Evolutionary conservation across 495 filamentous ascomycete genomes (phyloP).

Genomic region (Penicillium steckii): DNA sequence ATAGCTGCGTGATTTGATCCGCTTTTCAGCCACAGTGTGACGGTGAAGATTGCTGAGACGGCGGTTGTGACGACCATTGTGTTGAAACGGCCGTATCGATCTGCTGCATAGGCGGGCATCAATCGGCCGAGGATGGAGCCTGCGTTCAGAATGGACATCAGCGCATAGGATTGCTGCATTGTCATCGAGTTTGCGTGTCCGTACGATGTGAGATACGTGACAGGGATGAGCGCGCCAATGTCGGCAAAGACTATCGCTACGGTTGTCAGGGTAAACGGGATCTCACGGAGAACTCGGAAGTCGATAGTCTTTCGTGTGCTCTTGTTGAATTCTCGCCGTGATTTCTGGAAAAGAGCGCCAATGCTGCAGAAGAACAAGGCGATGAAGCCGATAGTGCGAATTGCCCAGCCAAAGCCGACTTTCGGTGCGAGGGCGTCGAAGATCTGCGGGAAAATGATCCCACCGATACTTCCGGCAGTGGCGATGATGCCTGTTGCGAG

Average conservation of each 20-base stretch:
- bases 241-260: too few relatives aligned
- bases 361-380: too few relatives aligned
- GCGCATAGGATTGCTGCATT: too few relatives aligned
- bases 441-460: slow-evolving; percentile 70
- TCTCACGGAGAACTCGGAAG: too few relatives aligned
- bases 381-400: slow-evolving; percentile 55
- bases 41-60: slow-evolving; percentile 17
- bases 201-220: too few relatives aligned
- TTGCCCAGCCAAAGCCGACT: slow-evolving; percentile 71
- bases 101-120: slow-evolving; percentile 31
- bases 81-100: slow-evolving; percentile 33
- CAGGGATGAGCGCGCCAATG: too few relatives aligned
- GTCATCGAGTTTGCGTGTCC: too few relatives aligned
- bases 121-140: slow-evolving; percentile 40
- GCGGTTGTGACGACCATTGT: slow-evolving; percentile 22
- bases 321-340: too few relatives aligned
- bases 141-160: slow-evolving; percentile 33
- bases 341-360: too few relatives aligned
- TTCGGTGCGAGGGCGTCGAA: slow-evolving; percentile 57
- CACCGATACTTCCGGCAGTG: slow-evolving; percentile 64
- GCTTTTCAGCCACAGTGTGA: slow-evolving; percentile 26
- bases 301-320: too few relatives aligned
- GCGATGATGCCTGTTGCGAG: slow-evolving; percentile 32
- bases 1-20: slow-evolving; percentile 22
- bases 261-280: too few relatives aligned